These are phyloP conservation scores for Hymenoscyphus infarciens DNA, from an alignment of 2,329 filamentous ascomycete genomes.

Conservation along the genomic window DNA sequence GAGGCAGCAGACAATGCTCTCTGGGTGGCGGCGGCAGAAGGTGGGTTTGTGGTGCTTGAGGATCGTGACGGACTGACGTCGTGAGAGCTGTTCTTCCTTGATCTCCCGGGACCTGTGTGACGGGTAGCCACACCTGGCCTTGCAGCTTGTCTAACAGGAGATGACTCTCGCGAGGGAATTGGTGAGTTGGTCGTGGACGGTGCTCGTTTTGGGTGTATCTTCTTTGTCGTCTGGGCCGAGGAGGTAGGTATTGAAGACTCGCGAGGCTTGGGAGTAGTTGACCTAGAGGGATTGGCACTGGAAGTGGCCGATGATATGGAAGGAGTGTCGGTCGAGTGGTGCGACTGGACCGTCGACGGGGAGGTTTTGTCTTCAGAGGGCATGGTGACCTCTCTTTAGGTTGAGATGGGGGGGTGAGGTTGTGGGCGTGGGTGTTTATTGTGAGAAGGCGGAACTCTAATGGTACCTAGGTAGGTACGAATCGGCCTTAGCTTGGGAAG, in stretches of 20 bases:
- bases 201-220: conserved; percentile 26
- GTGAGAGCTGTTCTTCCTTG: conserved; percentile 62
- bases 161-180: conserved; percentile 46
- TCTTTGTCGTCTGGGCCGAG: conserved; percentile 27
- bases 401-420: neutral
- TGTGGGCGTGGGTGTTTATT: neutral
- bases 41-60: conserved; percentile 46
- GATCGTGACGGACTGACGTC: conserved; percentile 61
- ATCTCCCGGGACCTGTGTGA: conserved; percentile 42
- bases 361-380: neutral
- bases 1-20: conserved; percentile 65
- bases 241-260: conserved; percentile 4
- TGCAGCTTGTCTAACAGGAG: conserved; percentile 37
- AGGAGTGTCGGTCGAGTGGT: neutral
- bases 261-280: conserved; percentile 10
- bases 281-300: conserved; percentile 9
- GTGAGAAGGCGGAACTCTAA: neutral
- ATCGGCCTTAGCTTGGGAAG: neutral
- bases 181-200: conserved; percentile 43
- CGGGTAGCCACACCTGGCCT: conserved; percentile 24
- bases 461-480: neutral
- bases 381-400: conserved; percentile 3
- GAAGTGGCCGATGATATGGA: conserved; percentile 4
- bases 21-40: conserved; percentile 60
- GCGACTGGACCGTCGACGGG: neutral